Base-by-base conservation (phyloP, 306 rosid genomes). In the Dalbergia cochinchinensis region DNA sequence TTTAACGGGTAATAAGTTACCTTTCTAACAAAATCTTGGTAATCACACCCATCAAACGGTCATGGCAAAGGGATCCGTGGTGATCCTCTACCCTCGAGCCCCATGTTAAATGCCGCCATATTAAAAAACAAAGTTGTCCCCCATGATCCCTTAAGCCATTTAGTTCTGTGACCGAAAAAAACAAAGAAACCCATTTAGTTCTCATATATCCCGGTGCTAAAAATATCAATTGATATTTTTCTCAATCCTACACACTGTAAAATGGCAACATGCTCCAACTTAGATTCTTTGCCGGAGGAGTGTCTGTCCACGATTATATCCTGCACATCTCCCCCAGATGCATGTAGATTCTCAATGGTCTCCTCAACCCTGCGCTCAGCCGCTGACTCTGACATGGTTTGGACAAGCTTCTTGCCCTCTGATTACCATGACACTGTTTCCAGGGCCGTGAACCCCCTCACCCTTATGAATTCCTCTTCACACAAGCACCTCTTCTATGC, bases 401-500 rank as follows among this genome's bases (percentile, higher is more conserved):
- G 97, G 97, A 81, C 47, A 4, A 84, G 16, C 1, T 87, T 92
- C 73, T 73, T 90, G 69, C 97, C 97, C 3, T 59, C 82, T 53
- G 90, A 90, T 76, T 86, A 83, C 41, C 16, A 5, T 5, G 61
- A 78, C 12, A 64, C 84, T 59, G 5, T 90, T 37, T 82, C 89
- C 3, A 83, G 84, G 3, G 73, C 79, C 8, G 9, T 79, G n/a
- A 50, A 48, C 5, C 87, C 89, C 2, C 45, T 73, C 41, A 19
- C 75, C 10, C 53, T 78, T 37, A 37, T 6, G 11, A 39, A 69
- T 6, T 82, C 84, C 53, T 39, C 83, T 41, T 74, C 94, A 8
- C 85, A 48, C 85, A 92, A 82, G 59, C 75, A 90, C 50, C 85
- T 87, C 47, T 92, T 88, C 80, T 54, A 7, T 26, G 55, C 75